Evolutionary conservation across 345 rosid genomes (phyloP), one percentile per base, ranked within the genome.

Genomic region (Cardamine chenopodiifolia): DNA sequence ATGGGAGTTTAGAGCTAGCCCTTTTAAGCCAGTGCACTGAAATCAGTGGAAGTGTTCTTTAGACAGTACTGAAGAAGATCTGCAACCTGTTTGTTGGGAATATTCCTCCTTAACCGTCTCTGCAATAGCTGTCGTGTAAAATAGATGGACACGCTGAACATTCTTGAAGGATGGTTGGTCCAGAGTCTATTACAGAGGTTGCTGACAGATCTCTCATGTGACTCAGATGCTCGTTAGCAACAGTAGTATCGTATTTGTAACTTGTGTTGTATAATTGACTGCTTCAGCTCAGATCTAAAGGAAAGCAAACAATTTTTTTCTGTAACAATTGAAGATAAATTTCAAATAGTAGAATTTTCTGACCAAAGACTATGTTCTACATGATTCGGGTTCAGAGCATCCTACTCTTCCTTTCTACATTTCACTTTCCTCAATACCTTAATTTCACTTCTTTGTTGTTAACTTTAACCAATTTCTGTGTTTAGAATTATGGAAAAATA

Each of bases 81-180:
- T 55, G 65, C 59, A 64, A 56, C 8, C 8, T 55, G 5, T 31
- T 53, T 20, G 17, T 32, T 72, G 42, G 29, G 23, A 45, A 62
- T 53, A 32, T 28, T 54, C 70, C 56, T 64, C 26, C 26, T 39
- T 12, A 55, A 40, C 54, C 28, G 32, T 63, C 63, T 39, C 57
- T 44, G 34, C 18, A 8, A 45, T 13, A n/a, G 31, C 58, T 48
- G 3, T 42, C 25, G n/a, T 37, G 29, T 20, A 53, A 53, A 28
- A n/a, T 50, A 9, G 50, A 22, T 40, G 12, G 22, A 50, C 31
- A 9, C 17, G 9, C 11, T 11, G 8, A 13, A 15, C 45, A 29
- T 39, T 72, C 34, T 52, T 53, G 70, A 62, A 14, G 34, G 44
- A 39, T 72, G 34, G 55, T 17, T 40, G 40, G 32, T 56, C 42